phyloP scores from a whole-genome alignment of 345 rosid species.

The Excoecaria agallocha region DNA sequence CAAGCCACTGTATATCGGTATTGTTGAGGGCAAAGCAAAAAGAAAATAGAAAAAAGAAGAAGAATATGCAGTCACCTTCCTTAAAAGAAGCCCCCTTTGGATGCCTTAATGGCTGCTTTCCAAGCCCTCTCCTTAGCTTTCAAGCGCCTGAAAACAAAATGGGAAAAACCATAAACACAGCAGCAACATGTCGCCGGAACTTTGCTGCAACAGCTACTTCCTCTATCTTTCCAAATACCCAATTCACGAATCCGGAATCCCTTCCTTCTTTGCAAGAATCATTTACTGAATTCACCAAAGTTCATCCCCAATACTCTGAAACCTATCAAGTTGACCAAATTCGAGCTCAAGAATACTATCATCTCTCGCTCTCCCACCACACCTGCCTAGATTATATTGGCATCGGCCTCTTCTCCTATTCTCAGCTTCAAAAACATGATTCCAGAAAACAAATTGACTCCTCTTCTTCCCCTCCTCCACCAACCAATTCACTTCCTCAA shows the following conservation, averaged over 20 bases:
- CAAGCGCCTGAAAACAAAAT: constrained; percentile 36
- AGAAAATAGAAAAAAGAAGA: constrained; percentile 9
- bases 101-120: constrained; percentile 67
- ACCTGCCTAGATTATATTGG: constrained; percentile 95
- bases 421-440: constrained; percentile 58
- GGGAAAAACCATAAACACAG: constrained; percentile 41
- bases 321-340: constrained; percentile 58
- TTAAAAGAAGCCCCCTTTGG: constrained; percentile 40
- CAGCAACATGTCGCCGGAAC: constrained; percentile 58
- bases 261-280: constrained; percentile 71
- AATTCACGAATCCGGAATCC: constrained; percentile 75
- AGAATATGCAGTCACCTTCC: constrained; percentile 41
- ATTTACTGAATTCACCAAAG: constrained; percentile 55
- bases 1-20: constrained; percentile 4
- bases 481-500: constrained; percentile 21
- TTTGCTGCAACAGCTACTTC: constrained; percentile 60
- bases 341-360: constrained; percentile 60
- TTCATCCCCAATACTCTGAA: constrained; percentile 57
- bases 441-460: constrained; percentile 31
- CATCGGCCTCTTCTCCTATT: constrained; percentile 73
- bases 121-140: constrained; percentile 31
- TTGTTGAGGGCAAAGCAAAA: neutral
- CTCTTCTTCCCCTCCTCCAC: constrained; percentile 34
- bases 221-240: constrained; percentile 63
- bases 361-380: constrained; percentile 57